Evolutionary conservation across 768 basidiomycete genomes (phyloP).

Genomic region (Galerina marginata): DNA sequence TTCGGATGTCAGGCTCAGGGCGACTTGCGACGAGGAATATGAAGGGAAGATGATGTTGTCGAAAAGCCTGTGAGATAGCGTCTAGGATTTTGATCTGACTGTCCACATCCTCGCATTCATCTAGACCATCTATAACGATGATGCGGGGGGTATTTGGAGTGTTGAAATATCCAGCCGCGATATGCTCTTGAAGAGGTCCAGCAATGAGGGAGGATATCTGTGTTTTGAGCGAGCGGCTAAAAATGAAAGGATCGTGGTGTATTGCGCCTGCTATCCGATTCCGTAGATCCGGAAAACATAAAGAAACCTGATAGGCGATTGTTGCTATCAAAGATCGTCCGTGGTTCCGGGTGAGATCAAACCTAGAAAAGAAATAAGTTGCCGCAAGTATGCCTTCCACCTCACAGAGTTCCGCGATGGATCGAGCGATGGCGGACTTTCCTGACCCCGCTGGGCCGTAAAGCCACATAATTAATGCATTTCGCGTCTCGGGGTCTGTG

Average conservation of each 20-base stretch:
- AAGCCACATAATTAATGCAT: background rate
- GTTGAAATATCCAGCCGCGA: background rate
- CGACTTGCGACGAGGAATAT: slow-evolving; percentile 16
- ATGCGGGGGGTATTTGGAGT: background rate
- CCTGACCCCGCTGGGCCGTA: slow-evolving; percentile 8
- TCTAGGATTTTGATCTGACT: slow-evolving; percentile 8
- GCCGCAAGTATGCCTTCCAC: background rate
- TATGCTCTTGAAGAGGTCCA: slow-evolving; percentile 3
- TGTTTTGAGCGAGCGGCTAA: background rate
- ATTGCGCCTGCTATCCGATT: background rate
- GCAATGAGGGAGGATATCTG: background rate
- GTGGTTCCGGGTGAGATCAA: background rate
- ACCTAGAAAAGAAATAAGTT: slow-evolving; percentile 2
- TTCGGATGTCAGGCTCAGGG: slow-evolving; percentile 5
- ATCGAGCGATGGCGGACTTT: slow-evolving; percentile 1
- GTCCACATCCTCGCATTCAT: slow-evolving; percentile 10
- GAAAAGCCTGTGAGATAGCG: background rate
- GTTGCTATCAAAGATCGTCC: background rate
- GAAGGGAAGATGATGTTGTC: slow-evolving; percentile 1
- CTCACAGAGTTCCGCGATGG: background rate
- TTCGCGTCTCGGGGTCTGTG: too few species aligned
- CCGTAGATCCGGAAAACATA: background rate
- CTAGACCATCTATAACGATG: slow-evolving; percentile 19
- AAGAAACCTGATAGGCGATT: background rate
- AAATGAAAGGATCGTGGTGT: background rate